phyloP scores from a whole-genome alignment of 148 eudicot species.

The Rhododendron griersonianum region DNA sequence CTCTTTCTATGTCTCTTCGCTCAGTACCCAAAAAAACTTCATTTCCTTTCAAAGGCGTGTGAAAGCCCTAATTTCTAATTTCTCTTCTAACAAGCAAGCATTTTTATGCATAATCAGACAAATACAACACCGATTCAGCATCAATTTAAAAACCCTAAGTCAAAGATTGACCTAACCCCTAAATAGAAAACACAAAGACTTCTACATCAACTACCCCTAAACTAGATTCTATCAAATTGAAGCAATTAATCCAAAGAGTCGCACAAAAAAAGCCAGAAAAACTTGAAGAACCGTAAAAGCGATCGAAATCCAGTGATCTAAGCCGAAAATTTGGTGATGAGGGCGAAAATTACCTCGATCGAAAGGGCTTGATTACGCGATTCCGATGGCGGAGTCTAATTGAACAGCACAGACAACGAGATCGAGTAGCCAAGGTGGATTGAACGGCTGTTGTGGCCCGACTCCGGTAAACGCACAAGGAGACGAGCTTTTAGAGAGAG shows the following conservation, averaged over 20 bases:
- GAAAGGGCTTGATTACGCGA: constrained; percentile 10
- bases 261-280: background rate
- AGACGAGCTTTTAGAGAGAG: background rate
- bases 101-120: background rate
- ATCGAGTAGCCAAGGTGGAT: background rate
- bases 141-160: background rate
- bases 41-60: background rate
- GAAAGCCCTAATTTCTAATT: constrained; percentile 7
- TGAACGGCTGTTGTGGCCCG: background rate
- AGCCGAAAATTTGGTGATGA: background rate
- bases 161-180: background rate
- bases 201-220: background rate
- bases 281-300: background rate
- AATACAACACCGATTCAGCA: background rate
- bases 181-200: background rate
- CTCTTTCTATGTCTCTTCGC: background rate
- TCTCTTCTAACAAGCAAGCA: background rate
- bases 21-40: background rate
- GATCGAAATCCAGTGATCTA: background rate
- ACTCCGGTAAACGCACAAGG: background rate
- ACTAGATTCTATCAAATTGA: constrained; percentile 3
- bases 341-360: constrained; percentile 16
- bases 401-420: background rate
- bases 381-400: constrained; percentile 4
- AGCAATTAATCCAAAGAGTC: background rate